Conservation (phyloP, 2,329 filamentous ascomycete species). For the Neophaeococcomyces mojaviensis region DNA sequence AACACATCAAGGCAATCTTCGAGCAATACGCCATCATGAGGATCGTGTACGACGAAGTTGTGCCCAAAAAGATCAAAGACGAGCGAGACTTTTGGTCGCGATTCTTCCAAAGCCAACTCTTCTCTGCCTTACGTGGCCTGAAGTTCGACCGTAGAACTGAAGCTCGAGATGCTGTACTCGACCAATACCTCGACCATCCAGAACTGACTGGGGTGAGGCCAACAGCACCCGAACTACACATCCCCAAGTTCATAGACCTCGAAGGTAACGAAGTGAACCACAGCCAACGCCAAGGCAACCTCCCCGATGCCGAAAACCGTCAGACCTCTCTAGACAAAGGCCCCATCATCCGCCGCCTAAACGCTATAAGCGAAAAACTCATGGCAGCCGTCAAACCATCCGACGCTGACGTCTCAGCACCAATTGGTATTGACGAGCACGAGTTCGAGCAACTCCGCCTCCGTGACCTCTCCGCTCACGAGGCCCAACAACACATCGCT, state of each 20-base stretch:
- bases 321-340: conserved; percentile 66
- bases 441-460: conserved; percentile 69
- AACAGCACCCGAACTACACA: conserved; percentile 49
- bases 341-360: conserved; percentile 81
- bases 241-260: conserved; percentile 85
- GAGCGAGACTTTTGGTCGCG: conserved; percentile 84
- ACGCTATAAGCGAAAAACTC: conserved; percentile 86
- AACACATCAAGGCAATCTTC: conserved; percentile 90
- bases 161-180: conserved; percentile 64
- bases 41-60: conserved; percentile 85
- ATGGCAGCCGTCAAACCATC: conserved; percentile 78
- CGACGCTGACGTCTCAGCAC: conserved; percentile 60
- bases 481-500: conserved; percentile 67
- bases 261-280: conserved; percentile 94
- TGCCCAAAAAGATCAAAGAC: conserved; percentile 59
- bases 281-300: conserved; percentile 77
- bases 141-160: conserved; percentile 67
- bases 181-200: conserved; percentile 67
- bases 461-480: conserved; percentile 68
- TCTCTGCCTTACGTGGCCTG: conserved; percentile 87
- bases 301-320: conserved; percentile 83
- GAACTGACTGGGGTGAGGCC: conserved; percentile 46
- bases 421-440: conserved; percentile 62
- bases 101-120: conserved; percentile 85
- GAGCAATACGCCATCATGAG: conserved; percentile 86